Percentiles rank a stretch among this genome's conserved stretches.
Evolutionary conservation across 2,329 filamentous ascomycete genomes (phyloP).

Genomic region (Fusarium chuoi): DNA sequence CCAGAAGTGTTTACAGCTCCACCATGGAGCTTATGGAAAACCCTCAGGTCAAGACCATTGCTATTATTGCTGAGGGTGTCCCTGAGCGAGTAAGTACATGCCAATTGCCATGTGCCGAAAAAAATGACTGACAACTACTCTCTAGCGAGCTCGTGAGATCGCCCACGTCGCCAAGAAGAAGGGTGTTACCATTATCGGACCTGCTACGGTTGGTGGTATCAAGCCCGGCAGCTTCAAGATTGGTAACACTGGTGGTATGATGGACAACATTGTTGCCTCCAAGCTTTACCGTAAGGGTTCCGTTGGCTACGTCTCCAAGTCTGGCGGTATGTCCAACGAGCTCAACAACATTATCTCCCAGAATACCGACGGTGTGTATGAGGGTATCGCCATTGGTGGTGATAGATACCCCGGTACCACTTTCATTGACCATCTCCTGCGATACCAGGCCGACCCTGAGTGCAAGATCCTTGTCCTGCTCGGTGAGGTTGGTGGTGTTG

Average conservation of each 20-base stretch:
- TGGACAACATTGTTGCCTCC: slow-evolving; percentile 99
- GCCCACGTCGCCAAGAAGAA: slow-evolving; percentile 97
- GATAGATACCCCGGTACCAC: slow-evolving; percentile 98
- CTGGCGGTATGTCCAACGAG: slow-evolving; percentile 99
- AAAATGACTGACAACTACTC: slow-evolving; percentile 21
- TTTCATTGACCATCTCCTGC: slow-evolving; percentile 97
- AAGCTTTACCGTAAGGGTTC: slow-evolving; percentile 99
- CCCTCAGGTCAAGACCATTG: slow-evolving; percentile 98
- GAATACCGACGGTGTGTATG: slow-evolving; percentile 96
- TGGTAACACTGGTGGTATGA: slow-evolving; percentile 99
- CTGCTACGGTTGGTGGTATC: slow-evolving; percentile 98
- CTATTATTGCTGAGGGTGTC: slow-evolving; percentile 99
- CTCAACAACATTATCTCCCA: slow-evolving; percentile 99
- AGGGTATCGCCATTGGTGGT: slow-evolving; percentile 99
- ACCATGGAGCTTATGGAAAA: slow-evolving; percentile 98
- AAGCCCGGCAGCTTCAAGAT: slow-evolving; percentile 99
- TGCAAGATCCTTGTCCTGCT: slow-evolving; percentile 98
- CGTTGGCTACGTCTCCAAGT: slow-evolving; percentile 99
- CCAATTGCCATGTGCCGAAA: slow-evolving; percentile 5
- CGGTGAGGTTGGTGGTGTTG: slow-evolving; percentile 98
- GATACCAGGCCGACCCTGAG: slow-evolving; percentile 95
- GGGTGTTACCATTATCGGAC: slow-evolving; percentile 98
- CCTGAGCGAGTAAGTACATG: slow-evolving; percentile 83
- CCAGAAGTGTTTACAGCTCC: slow-evolving; percentile 96
- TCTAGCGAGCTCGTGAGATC: slow-evolving; percentile 94